phyloP scores from a whole-genome alignment of 371 early-diverging fungal species.

The Cokeromyces recurvatus region DNA sequence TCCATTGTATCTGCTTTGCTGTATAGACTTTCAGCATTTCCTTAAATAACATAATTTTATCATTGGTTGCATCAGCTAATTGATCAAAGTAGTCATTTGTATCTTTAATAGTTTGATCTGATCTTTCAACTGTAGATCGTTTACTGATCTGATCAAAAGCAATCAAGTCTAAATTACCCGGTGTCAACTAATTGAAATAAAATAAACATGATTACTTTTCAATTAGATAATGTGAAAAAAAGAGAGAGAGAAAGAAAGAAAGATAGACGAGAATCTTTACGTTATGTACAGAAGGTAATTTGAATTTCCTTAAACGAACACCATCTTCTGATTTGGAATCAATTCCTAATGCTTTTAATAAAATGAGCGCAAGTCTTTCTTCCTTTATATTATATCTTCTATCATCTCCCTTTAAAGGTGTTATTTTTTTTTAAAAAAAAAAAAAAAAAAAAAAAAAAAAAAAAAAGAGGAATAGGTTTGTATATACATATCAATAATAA shows the following conservation, averaged over 20 bases:
- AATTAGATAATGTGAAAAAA: too few species aligned
- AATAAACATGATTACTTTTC: too few species aligned
- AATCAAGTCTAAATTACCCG: conserved; percentile 53
- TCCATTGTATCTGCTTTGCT: conserved; percentile 70
- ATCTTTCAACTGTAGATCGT: conserved; percentile 35
- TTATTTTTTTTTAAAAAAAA: too few species aligned
- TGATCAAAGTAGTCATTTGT: conserved; percentile 39
- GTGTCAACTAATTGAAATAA: background rate
- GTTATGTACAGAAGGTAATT: conserved; percentile 9
- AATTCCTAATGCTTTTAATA: conserved; percentile 56
- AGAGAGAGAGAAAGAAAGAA: background rate
- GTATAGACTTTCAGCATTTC: conserved; percentile 53
- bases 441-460: too few species aligned
- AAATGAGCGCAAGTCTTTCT: conserved; percentile 56
- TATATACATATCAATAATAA: too few species aligned
- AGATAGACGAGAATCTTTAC: too few species aligned
- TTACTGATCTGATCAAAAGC: conserved; percentile 38
- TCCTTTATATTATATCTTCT: conserved; percentile 70
- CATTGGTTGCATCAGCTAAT: conserved; percentile 28
- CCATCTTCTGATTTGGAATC: conserved; percentile 50
- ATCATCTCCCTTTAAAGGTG: conserved; percentile 52
- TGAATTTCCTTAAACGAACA: conserved; percentile 54
- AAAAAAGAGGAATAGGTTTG: too few species aligned
- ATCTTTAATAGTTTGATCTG: conserved; percentile 44
- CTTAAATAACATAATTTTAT: conserved; percentile 40